Evolutionary conservation across 768 basidiomycete genomes (phyloP).

Genomic region (Podaxis sp.): DNA sequence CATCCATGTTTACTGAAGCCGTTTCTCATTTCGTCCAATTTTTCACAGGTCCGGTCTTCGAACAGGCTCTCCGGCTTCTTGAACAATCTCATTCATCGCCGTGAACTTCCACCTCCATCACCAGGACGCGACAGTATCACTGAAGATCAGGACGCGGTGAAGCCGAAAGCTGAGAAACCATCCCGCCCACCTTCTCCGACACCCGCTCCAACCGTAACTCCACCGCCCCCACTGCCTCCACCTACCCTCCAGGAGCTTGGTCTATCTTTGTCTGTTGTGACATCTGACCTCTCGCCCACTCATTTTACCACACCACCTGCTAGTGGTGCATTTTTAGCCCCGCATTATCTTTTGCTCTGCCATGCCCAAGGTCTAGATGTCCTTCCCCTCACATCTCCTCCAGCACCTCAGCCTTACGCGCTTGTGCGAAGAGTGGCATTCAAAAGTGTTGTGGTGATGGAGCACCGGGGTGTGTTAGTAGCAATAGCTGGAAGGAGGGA

Average conservation of each 20-base stretch:
- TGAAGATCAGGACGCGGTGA: slow-evolving; percentile 15
- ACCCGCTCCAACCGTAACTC: slow-evolving; percentile 50
- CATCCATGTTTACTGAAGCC: slow-evolving; percentile 20
- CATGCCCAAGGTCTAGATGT: slow-evolving; percentile 87
- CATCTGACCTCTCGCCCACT: slow-evolving; percentile 67
- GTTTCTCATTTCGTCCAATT: slow-evolving; percentile 7
- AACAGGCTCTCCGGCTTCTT: slow-evolving; percentile 87
- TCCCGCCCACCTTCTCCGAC: slow-evolving; percentile 62
- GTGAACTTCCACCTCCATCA: slow-evolving; percentile 42
- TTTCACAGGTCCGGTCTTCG: slow-evolving; percentile 52
- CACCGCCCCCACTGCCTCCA: slow-evolving; percentile 70
- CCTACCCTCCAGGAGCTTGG: slow-evolving; percentile 78
- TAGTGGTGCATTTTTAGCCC: slow-evolving; percentile 77
- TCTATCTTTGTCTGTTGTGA: slow-evolving; percentile 66
- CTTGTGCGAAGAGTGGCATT: slow-evolving; percentile 80
- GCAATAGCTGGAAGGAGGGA: slow-evolving; percentile 86
- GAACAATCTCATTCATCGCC: slow-evolving; percentile 72
- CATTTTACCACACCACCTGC: slow-evolving; percentile 77
- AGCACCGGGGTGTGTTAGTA: slow-evolving; percentile 87
- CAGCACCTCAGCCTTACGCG: slow-evolving; percentile 74
- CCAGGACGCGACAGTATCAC: slow-evolving; percentile 19
- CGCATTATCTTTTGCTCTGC: slow-evolving; percentile 81
- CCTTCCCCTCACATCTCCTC: slow-evolving; percentile 75
- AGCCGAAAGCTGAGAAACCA: slow-evolving; percentile 32
- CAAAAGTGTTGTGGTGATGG: slow-evolving; percentile 90